These are phyloP conservation scores for Moelleriella libera DNA, from an alignment of 2,329 filamentous ascomycete genomes.

Conservation along the genomic window DNA sequence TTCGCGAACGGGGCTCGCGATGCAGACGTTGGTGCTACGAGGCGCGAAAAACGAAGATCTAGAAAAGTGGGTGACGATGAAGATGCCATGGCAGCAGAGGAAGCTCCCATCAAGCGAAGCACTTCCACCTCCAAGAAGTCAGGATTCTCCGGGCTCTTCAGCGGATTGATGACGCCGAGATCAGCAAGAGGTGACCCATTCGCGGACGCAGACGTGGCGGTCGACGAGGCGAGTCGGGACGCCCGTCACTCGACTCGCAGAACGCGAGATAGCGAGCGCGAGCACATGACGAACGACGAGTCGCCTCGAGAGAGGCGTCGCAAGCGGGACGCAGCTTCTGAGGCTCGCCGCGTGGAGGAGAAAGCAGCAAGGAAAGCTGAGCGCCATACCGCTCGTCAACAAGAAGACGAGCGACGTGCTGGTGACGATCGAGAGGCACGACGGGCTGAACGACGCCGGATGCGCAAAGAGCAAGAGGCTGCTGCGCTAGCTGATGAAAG, in stretches of 20 bases:
- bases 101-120: slow-evolving; percentile 17
- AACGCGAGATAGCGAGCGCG: slow-evolving; percentile 37
- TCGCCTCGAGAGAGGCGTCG: slow-evolving; percentile 39
- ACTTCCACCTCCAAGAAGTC: slow-evolving; percentile 32
- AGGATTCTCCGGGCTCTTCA: slow-evolving; percentile 47
- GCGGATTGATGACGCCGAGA: slow-evolving; percentile 37
- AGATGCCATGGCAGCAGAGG: slow-evolving; percentile 20
- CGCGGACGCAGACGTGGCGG: slow-evolving; percentile 30
- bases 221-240: slow-evolving; percentile 44
- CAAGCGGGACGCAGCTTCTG: slow-evolving; percentile 41
- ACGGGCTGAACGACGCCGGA: slow-evolving; percentile 33
- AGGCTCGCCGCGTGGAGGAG: slow-evolving; percentile 37
- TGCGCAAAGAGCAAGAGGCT: slow-evolving; percentile 33
- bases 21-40: slow-evolving; percentile 17
- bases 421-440: slow-evolving; percentile 33
- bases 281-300: slow-evolving; percentile 31
- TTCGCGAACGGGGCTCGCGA: slow-evolving; percentile 30
- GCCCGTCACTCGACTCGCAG: slow-evolving; percentile 49
- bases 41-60: slow-evolving; percentile 18
- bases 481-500: slow-evolving; percentile 29
- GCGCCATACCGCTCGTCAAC: slow-evolving; percentile 30
- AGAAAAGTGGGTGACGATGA: slow-evolving; percentile 24
- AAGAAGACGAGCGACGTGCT: slow-evolving; percentile 33
- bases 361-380: slow-evolving; percentile 45
- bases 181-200: slow-evolving; percentile 31